Evolutionary conservation across 2,329 filamentous ascomycete genomes (phyloP).

Genomic region (Hymenoscyphus scutula): DNA sequence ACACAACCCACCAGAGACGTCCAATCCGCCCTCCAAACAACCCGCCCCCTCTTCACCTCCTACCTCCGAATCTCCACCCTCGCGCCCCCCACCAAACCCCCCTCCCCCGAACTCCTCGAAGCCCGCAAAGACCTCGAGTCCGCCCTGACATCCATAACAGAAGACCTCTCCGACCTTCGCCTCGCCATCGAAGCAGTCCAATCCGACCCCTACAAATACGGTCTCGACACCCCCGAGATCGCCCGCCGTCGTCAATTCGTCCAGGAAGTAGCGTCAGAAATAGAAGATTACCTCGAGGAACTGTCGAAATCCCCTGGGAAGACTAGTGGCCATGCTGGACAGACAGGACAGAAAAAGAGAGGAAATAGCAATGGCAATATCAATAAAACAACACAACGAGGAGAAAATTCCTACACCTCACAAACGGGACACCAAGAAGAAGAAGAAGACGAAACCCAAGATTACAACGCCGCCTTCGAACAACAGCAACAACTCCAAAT

Average conservation of each 20-base stretch:
- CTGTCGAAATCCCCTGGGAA: constrained; percentile 56
- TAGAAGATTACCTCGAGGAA: constrained; percentile 86
- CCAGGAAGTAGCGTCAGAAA: constrained; percentile 82
- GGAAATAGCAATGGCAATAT: too few species aligned
- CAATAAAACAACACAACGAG: too few species aligned
- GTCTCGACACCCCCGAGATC: constrained; percentile 80
- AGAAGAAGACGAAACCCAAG: constrained; percentile 35
- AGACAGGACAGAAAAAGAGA: too few species aligned
- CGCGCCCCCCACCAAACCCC: constrained; percentile 51
- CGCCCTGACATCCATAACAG: constrained; percentile 65
- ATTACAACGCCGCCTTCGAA: constrained; percentile 75
- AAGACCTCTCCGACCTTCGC: constrained; percentile 85
- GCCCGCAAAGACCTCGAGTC: constrained; percentile 68
- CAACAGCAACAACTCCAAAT: constrained; percentile 87
- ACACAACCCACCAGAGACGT: constrained; percentile 66
- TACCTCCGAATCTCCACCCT: constrained; percentile 95
- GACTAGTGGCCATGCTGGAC: too few species aligned
- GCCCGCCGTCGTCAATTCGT: constrained; percentile 72
- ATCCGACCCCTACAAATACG: constrained; percentile 81
- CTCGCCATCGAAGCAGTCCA: constrained; percentile 87
- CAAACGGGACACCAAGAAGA: too few species aligned
- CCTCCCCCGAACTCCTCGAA: constrained; percentile 72
- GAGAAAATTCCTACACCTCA: too few species aligned
- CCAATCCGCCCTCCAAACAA: constrained; percentile 73
- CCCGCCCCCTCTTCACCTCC: constrained; percentile 85